A percentile compares a stretch with the other conserved stretches of the same genome.
Evolutionary conservation across 495 filamentous ascomycete genomes (phyloP).

Genomic region (Terfezia boudieri): DNA sequence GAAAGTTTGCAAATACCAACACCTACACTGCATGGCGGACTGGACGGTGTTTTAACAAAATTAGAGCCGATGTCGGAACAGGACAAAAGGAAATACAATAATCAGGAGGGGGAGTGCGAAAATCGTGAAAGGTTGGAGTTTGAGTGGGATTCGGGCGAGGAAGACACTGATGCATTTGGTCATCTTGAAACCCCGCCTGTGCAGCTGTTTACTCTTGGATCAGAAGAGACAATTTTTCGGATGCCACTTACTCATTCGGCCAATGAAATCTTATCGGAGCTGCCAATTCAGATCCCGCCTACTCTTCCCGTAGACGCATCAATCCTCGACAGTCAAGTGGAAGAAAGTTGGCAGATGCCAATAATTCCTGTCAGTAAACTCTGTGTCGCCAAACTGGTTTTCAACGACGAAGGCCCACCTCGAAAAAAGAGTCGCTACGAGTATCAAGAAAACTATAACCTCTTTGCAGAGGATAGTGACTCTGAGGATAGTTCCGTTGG

Average conservation of each 20-base stretch:
- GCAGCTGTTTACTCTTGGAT: conserved; percentile 58
- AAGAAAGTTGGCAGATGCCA: conserved; percentile 19
- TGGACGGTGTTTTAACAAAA: too few relatives aligned
- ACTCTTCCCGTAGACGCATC: conserved; percentile 8
- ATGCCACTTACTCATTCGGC: conserved; percentile 52
- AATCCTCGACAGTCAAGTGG: conserved; percentile 12
- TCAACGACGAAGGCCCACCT: conserved; percentile 40
- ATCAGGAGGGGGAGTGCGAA: conserved; percentile 6
- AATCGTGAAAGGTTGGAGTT: conserved; percentile 5
- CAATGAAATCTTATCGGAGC: conserved; percentile 63
- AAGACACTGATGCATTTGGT: neutral
- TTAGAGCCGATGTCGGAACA: neutral
- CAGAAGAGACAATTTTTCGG: conserved; percentile 61
- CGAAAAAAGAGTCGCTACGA: conserved; percentile 59
- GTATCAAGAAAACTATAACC: conserved; percentile 28
- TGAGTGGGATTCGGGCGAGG: conserved; percentile 8
- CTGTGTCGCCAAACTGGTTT: conserved; percentile 53
- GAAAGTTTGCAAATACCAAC: neutral
- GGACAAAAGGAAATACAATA: conserved; percentile 3
- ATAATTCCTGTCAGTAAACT: conserved; percentile 75
- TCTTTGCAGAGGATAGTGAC: conserved; percentile 39
- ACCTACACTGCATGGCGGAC: neutral
- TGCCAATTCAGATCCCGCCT: conserved; percentile 56
- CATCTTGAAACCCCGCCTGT: conserved; percentile 30
- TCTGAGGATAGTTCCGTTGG: conserved; percentile 22